phyloP scores from a whole-genome alignment of 108 stramenopile genomes.

The Aurantiochytrium sp. region DNA sequence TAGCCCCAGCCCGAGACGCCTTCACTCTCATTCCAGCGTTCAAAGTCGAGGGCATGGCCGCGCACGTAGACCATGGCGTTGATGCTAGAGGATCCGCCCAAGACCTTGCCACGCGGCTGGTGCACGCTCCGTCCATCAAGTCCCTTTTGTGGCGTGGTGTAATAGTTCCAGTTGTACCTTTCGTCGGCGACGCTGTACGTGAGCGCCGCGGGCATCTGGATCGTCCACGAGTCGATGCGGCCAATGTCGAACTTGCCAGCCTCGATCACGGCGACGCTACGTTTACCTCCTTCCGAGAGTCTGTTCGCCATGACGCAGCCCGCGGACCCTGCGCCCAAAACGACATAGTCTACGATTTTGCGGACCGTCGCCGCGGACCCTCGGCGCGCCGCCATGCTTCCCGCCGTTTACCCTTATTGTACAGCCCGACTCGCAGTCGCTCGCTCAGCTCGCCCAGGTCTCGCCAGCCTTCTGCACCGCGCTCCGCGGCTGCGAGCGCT shows the following conservation, averaged over 20 bases:
- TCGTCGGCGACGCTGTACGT: conserved; percentile 12
- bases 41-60: conserved; percentile 44
- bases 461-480: too few species aligned
- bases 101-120: conserved; percentile 43
- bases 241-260: conserved; percentile 28
- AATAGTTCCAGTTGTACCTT: conserved; percentile 20
- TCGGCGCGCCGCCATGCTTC: background rate
- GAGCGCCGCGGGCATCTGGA: conserved; percentile 20
- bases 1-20: conserved; percentile 35
- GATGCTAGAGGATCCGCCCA: conserved; percentile 46
- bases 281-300: conserved; percentile 26
- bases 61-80: conserved; percentile 45
- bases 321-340: conserved; percentile 68
- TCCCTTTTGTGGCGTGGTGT: conserved; percentile 18
- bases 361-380: background rate
- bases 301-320: conserved; percentile 62
- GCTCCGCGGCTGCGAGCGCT: too few species aligned
- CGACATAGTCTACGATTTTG: conserved; percentile 51
- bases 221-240: conserved; percentile 11
- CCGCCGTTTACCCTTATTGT: too few species aligned
- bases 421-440: too few species aligned
- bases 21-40: conserved; percentile 33
- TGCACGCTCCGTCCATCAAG: conserved; percentile 20
- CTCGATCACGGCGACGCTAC: conserved; percentile 41
- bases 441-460: too few species aligned